These are phyloP conservation scores for Xylaria castorea DNA, from an alignment of 495 filamentous ascomycete genomes.

Conservation along the genomic window DNA sequence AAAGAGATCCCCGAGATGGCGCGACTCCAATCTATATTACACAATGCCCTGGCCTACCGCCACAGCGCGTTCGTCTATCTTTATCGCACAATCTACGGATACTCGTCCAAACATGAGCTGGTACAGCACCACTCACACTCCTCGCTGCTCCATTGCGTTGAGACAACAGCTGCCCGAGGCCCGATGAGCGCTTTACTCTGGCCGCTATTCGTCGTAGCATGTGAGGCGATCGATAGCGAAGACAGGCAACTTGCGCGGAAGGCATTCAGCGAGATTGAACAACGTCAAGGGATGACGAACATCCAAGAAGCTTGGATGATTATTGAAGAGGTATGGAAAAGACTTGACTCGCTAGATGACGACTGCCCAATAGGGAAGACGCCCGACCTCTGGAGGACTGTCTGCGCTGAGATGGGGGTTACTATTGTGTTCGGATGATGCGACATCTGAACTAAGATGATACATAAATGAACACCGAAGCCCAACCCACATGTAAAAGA, in stretches of 20 bases:
- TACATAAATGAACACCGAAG: background rate
- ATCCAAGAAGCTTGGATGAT: slow-evolving; percentile 64
- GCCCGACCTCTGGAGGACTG: slow-evolving; percentile 53
- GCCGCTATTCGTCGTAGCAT: slow-evolving; percentile 66
- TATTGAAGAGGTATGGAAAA: slow-evolving; percentile 62
- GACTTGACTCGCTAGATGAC: slow-evolving; percentile 44
- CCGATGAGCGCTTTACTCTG: slow-evolving; percentile 67
- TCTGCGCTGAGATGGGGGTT: slow-evolving; percentile 58
- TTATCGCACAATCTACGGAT: slow-evolving; percentile 60
- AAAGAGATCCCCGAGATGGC: slow-evolving; percentile 39
- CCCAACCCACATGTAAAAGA: background rate
- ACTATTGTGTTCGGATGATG: slow-evolving; percentile 62
- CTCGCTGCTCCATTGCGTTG: slow-evolving; percentile 58
- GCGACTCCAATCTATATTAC: slow-evolving; percentile 56
- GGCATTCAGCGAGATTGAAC: slow-evolving; percentile 57
- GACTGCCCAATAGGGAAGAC: slow-evolving; percentile 31
- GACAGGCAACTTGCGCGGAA: slow-evolving; percentile 53
- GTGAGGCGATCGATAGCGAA: slow-evolving; percentile 54
- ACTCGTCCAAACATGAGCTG: slow-evolving; percentile 48
- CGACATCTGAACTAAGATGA: background rate
- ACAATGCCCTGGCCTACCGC: slow-evolving; percentile 68
- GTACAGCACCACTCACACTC: slow-evolving; percentile 60
- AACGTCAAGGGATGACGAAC: slow-evolving; percentile 67
- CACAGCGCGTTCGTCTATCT: slow-evolving; percentile 67
- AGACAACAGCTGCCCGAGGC: slow-evolving; percentile 57